Evolutionary conservation across 192 early-diverging fungal genomes (phyloP).

Genomic region (Phlyctochytrium planicorne): DNA sequence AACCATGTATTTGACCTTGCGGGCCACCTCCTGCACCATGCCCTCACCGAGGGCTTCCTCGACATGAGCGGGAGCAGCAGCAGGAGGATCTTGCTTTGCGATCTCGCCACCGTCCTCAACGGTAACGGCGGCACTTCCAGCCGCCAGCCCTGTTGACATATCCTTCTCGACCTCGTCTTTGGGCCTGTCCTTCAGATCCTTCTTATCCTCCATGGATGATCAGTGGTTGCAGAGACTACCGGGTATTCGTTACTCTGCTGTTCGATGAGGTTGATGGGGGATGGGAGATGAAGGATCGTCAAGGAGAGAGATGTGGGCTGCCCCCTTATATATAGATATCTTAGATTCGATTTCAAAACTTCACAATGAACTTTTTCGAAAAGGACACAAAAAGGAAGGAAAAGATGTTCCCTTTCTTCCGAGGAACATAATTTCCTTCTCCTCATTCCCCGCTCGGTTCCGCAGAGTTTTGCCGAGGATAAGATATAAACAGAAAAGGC

Average conservation of each 20-base stretch:
- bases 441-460: too few relatives aligned
- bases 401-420: too few relatives aligned
- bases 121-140: background rate
- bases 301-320: too few relatives aligned
- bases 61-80: background rate
- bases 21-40: background rate
- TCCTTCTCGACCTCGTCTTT: background rate
- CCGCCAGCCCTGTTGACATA: background rate
- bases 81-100: too few relatives aligned
- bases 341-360: too few relatives aligned
- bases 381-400: too few relatives aligned
- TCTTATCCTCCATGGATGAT: background rate
- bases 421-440: too few relatives aligned
- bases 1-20: background rate
- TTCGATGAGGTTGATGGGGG: background rate
- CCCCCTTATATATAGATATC: too few relatives aligned
- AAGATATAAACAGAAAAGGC: too few relatives aligned
- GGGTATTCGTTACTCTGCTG: background rate
- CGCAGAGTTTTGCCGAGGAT: too few relatives aligned
- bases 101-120: background rate
- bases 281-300: background rate
- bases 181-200: too few relatives aligned
- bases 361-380: too few relatives aligned
- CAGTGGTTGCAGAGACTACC: background rate
- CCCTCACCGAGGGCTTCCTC: background rate